phyloP scores from a whole-genome alignment of 164 flowering plant genomes.

The Berberis vulgaris region DNA sequence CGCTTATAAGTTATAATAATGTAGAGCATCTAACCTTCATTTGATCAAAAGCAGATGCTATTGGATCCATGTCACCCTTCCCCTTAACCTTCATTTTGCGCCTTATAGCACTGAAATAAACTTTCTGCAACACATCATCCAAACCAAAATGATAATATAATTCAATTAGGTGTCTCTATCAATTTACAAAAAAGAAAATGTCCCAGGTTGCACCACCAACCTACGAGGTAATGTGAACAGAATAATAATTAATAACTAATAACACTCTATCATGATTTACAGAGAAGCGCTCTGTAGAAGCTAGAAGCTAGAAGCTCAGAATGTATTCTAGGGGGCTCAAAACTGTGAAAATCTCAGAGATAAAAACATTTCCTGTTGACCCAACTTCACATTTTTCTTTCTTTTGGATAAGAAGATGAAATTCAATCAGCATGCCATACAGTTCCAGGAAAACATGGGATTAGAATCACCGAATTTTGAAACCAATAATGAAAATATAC shows the following conservation, averaged over 20 bases:
- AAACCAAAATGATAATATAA: neutral
- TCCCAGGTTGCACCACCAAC: conserved; percentile 1
- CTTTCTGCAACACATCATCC: conserved; percentile 43
- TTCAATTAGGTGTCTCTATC: neutral
- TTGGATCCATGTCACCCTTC: conserved; percentile 83
- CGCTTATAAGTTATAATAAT: neutral
- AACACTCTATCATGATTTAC: neutral
- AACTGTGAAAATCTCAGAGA: no score
- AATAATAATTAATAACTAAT: neutral
- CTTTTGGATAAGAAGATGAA: no score
- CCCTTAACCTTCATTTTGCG: conserved; percentile 33
- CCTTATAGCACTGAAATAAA: conserved; percentile 29
- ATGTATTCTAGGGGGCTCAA: no score
- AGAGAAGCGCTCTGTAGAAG: no score
- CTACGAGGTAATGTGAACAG: neutral
- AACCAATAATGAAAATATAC: no score
- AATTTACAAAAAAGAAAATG: neutral
- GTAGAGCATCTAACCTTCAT: conserved; percentile 62
- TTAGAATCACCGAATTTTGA: no score
- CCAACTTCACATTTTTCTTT: no score
- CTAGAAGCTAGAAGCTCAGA: no score
- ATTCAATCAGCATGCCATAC: no score
- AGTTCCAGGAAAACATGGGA: no score
- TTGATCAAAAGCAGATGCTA: conserved; percentile 71
- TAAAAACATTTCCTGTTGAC: no score